Conservation (phyloP, 805 yeast genomes). For the Kregervanrija fluxuum region DNA sequence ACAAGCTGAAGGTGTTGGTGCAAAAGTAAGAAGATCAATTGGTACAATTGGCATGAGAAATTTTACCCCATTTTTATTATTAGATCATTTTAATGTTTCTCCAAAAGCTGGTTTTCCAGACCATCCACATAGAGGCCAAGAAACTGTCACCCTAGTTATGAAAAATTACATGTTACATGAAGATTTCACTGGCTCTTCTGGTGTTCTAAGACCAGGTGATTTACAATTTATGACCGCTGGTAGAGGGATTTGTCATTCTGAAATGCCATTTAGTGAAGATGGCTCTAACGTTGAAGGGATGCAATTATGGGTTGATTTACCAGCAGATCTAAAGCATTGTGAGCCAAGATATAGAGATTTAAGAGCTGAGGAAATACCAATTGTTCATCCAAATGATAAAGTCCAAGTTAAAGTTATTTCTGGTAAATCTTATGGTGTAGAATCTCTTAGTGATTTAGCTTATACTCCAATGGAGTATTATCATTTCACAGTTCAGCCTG, state of each 20-base stretch:
- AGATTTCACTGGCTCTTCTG: constrained; percentile 82
- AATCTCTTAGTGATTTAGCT: constrained; percentile 66
- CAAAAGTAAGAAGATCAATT: constrained; percentile 72
- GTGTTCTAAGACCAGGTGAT: constrained; percentile 73
- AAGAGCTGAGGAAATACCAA: constrained; percentile 62
- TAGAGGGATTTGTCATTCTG: constrained; percentile 77
- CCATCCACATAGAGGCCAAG: constrained; percentile 80
- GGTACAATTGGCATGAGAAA: constrained; percentile 63
- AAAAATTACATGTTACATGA: constrained; percentile 71
- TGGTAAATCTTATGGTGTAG: constrained; percentile 72
- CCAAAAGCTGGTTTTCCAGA: constrained; percentile 74
- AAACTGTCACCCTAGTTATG: constrained; percentile 63
- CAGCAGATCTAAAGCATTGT: constrained; percentile 50
- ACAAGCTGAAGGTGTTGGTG: constrained; percentile 86
- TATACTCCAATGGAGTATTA: constrained; percentile 76
- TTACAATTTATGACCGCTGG: constrained; percentile 95
- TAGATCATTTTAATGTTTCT: constrained; percentile 66
- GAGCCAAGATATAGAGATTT: constrained; percentile 77
- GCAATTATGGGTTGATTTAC: constrained; percentile 87
- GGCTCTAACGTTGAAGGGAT: constrained; percentile 52
- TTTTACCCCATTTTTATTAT: constrained; percentile 75
- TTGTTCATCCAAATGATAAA: constrained; percentile 56
- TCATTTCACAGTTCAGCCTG: constrained; percentile 56
- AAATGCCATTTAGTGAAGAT: constrained; percentile 63
- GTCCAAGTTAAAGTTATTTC: constrained; percentile 65